phyloP scores from a whole-genome alignment of 768 basidiomycete species.

The Auricularia cornea region DNA sequence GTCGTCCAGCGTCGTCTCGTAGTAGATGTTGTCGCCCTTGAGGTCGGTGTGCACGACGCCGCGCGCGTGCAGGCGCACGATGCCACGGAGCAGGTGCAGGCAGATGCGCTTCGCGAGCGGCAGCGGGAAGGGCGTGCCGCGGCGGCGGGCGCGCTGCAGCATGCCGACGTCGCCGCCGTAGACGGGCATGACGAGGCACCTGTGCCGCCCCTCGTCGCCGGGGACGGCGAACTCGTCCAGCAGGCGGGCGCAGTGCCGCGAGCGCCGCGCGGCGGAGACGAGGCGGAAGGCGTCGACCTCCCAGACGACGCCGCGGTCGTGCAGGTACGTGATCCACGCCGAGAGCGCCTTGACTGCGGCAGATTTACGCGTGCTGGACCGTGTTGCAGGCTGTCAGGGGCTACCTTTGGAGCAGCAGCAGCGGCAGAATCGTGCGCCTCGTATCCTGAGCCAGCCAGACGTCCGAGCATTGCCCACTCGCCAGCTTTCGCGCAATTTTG shows the following conservation, averaged over 20 bases:
- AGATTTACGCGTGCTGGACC: neutral
- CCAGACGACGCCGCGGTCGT: too few relatives aligned
- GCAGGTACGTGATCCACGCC: neutral
- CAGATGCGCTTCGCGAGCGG: too few relatives aligned
- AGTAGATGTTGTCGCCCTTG: neutral
- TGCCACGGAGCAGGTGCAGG: slow-evolving; percentile 1
- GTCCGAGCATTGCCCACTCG: slow-evolving; percentile 8
- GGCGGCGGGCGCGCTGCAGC: too few relatives aligned
- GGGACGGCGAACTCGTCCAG: neutral
- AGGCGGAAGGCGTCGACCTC: too few relatives aligned
- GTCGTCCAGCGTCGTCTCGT: too few relatives aligned
- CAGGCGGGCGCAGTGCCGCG: slow-evolving; percentile 3
- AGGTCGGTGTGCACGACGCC: slow-evolving; percentile 7
- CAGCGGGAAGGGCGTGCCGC: too few relatives aligned
- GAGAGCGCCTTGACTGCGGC: slow-evolving; percentile 7
- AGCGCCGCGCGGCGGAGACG: too few relatives aligned
- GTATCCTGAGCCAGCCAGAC: slow-evolving; percentile 8
- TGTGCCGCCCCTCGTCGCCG: slow-evolving; percentile 2
- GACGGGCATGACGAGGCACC: slow-evolving; percentile 18
- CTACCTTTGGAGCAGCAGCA: too few relatives aligned
- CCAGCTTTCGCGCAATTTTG: slow-evolving; percentile 8
- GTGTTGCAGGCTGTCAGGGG: too few relatives aligned
- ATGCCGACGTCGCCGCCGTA: slow-evolving; percentile 17
- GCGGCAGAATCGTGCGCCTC: slow-evolving; percentile 2
- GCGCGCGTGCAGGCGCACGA: neutral